These are phyloP conservation scores for Plasmodiophora brassicae DNA, from an alignment of 208 protist genomes.

Conservation along the genomic window DNA sequence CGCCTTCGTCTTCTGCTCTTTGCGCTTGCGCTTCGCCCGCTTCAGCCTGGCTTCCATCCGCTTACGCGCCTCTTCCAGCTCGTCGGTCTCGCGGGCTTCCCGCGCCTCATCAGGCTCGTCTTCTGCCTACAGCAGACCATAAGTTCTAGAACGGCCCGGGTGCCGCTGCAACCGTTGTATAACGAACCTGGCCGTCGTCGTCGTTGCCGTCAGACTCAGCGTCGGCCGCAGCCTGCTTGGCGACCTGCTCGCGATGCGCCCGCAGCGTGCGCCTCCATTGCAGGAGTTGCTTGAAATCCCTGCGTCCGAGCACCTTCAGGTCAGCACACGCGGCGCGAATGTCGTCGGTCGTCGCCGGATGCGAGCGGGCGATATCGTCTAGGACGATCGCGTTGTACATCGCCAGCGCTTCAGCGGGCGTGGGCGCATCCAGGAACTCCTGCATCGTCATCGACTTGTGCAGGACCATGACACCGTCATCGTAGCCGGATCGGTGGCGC, in stretches of 20 bases:
- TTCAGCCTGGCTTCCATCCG: background rate
- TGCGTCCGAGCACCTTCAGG: slow-evolving; percentile 17
- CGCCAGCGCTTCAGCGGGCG: background rate
- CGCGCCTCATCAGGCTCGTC: background rate
- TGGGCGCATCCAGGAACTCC: background rate
- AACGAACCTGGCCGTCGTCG: too few relatives aligned
- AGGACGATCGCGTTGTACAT: background rate
- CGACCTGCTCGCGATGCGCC: background rate
- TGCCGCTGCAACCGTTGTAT: too few relatives aligned
- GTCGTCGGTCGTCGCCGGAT: slow-evolving; percentile 23
- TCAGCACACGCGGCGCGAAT: background rate
- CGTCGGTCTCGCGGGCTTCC: background rate
- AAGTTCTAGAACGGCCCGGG: too few relatives aligned
- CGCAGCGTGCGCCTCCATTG: background rate
- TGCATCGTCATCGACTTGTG: background rate
- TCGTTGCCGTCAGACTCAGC: background rate
- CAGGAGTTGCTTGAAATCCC: background rate
- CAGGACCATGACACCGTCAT: slow-evolving; percentile 13
- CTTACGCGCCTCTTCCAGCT: background rate
- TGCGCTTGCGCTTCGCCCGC: background rate
- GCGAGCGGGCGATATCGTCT: background rate
- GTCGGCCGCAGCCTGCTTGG: background rate
- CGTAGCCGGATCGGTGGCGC: slow-evolving; percentile 19
- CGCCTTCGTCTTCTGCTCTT: slow-evolving; percentile 27
- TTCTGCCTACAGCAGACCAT: background rate